Percentiles rank a stretch among this genome's conserved stretches.
Conservation (phyloP, 192 early-diverging fungal species). For the Globomyces pollinis-pini region DNA sequence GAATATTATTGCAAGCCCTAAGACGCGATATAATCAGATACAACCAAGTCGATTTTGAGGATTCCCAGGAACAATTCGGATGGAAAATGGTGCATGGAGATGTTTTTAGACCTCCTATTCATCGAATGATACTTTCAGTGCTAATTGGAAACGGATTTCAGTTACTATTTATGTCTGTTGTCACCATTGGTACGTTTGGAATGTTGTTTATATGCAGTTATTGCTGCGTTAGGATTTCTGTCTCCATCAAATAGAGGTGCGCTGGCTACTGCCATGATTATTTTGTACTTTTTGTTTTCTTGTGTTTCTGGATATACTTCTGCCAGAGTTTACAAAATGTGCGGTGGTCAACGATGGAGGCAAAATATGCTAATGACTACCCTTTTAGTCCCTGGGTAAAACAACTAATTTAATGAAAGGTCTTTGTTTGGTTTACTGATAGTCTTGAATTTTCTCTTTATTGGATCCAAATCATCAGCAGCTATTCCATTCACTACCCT, state of each 20-base stretch:
- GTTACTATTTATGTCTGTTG: constrained; percentile 39
- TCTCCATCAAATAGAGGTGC: constrained; percentile 82
- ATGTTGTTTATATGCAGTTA: constrained; percentile 32
- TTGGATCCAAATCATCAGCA: constrained; percentile 75
- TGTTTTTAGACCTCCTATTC: constrained; percentile 45
- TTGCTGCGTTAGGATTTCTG: constrained; percentile 94
- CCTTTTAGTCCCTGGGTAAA: constrained; percentile 69
- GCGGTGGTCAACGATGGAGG: constrained; percentile 83
- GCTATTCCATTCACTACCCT: constrained; percentile 89
- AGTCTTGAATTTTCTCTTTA: constrained; percentile 77
- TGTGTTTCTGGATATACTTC: constrained; percentile 84
- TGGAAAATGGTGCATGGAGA: constrained; percentile 62
- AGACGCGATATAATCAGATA: constrained; percentile 55
- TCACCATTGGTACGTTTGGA: constrained; percentile 45
- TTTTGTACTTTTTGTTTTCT: constrained; percentile 86
- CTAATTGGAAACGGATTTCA: constrained; percentile 53
- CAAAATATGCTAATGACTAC: constrained; percentile 74
- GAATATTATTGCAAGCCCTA: constrained; percentile 49
- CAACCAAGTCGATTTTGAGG: constrained; percentile 47
- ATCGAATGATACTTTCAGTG: constrained; percentile 41
- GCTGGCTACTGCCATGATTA: constrained; percentile 82
- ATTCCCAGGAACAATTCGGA: constrained; percentile 54
- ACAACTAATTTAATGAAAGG: too few relatives aligned
- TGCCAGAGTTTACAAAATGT: constrained; percentile 87
- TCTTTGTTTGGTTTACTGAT: constrained; percentile 62